Base-by-base conservation (phyloP, 805 yeast genomes). In the Candida dendrica region DNA sequence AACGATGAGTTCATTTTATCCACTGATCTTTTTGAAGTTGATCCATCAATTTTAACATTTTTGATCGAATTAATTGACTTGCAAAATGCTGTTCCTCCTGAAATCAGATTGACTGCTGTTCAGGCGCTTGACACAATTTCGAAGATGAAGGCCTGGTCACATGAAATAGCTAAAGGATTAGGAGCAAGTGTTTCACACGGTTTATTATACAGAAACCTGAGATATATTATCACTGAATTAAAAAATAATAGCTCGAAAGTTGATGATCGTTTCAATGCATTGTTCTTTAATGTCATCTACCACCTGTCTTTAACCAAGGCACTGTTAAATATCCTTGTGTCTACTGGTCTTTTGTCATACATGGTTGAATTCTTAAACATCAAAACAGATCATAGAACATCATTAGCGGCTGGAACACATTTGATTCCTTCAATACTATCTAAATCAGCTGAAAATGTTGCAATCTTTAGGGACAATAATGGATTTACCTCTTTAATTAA, bases 111-210 rank as follows among this genome's bases (percentile, higher is more conserved):
- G 35, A 73, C 80, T 34, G 85, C 91, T 2, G 59, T 81, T 39
- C 75, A 78, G 45, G 75, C 90, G 0, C 66, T 90, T 40, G 84
- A 84, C 47, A 75, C 81, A 47, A 76, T 87, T 6, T 74, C 95
- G 1, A 66, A 74, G 17, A 79, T 78, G 52, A 77, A 78, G 37
- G 72, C 72, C 4, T 83, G 89, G 76, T 81, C 90, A 15, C 70
- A 81, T 39, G 96, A 89, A 49, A 70, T 90, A 18, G 69, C 89
- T 41, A 72, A 88, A 44, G 79, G 85, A 11, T 60, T 89, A 48
- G 87, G 93, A 17, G 96, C 93, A 9, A 87, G 87, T 57, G 88
- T 90, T 33, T 79, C 81, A 46, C 96, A 90, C 60, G 97, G 97
- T 1, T 63, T 79, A 11, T 55, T 90, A 33, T 85, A 84, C 64